Percentiles rank a stretch among this genome's conserved stretches.
Conservation (phyloP, 441 rosid species). For the Hura crepitans region DNA sequence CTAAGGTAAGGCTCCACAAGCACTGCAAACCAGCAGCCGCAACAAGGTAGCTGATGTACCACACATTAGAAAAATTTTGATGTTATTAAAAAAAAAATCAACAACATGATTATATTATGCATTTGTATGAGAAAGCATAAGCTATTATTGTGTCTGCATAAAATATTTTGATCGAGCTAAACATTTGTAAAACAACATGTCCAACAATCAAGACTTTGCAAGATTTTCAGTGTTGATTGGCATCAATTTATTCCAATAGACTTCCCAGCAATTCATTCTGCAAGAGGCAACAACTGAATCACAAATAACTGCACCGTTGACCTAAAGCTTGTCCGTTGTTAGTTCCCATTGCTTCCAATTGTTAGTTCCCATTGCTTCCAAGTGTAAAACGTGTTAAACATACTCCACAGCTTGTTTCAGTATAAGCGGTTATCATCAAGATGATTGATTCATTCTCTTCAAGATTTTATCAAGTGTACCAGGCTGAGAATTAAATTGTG, state of each 20-base stretch:
- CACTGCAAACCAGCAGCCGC: conserved; percentile 74
- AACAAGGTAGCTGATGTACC: conserved; percentile 62
- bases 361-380: background rate
- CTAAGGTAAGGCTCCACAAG: conserved; percentile 62
- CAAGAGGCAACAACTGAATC: background rate
- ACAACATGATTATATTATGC: background rate
- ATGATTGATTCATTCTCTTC: background rate
- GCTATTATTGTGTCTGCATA: background rate
- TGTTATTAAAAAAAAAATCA: conserved; percentile 19
- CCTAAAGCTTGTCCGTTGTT: background rate
- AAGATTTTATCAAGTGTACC: background rate
- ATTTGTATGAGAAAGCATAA: background rate
- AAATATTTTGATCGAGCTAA: background rate
- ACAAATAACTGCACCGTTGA: background rate
- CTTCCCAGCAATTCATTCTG: background rate
- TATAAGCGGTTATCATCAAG: background rate
- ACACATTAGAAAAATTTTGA: conserved; percentile 22
- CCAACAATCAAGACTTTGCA: background rate
- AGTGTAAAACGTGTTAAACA: background rate
- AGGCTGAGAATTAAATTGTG: background rate
- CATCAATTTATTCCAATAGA: background rate
- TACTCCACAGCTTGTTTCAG: background rate
- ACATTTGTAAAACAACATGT: background rate
- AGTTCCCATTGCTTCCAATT: background rate
- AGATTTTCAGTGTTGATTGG: background rate